Evolutionary conservation across 2,329 filamentous ascomycete species (phyloP).

Genomic region (Diaporthe longicolla): DNA sequence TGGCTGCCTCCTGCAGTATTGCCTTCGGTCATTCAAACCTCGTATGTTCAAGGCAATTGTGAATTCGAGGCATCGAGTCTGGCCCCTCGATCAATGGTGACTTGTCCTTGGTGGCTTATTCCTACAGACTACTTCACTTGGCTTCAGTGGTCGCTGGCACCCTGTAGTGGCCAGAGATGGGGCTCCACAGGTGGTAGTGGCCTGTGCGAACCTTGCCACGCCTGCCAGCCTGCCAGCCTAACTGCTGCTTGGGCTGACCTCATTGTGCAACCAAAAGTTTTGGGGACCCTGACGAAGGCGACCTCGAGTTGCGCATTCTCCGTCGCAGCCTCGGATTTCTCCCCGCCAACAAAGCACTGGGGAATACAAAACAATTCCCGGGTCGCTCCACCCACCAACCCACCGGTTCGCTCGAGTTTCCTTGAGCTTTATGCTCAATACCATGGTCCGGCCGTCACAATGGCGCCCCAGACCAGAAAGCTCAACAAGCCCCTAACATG

Average conservation of each 20-base stretch:
- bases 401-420: conserved; percentile 1
- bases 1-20: neutral
- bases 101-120: neutral
- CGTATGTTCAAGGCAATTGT: neutral
- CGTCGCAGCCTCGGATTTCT: conserved; percentile 21
- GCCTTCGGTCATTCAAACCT: neutral
- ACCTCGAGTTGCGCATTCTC: conserved; percentile 7
- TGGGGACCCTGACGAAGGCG: conserved; percentile 32
- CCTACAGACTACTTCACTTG: neutral
- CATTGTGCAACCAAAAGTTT: conserved; percentile 34
- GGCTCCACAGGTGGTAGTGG: conserved; percentile 1
- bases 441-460: conserved; percentile 46
- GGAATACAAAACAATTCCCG: conserved; percentile 35
- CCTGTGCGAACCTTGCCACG: conserved; percentile 12
- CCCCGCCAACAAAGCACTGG: conserved; percentile 34
- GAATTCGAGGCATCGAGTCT: neutral
- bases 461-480: conserved; percentile 57
- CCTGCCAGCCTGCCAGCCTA: conserved; percentile 2
- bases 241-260: conserved; percentile 6
- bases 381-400: neutral
- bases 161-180: neutral
- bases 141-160: no score
- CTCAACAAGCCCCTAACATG: conserved; percentile 69
- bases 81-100: neutral
- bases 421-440: conserved; percentile 11